Percentiles rank a stretch among this genome's conserved stretches.
phyloP scores from a whole-genome alignment of 306 rosid species.

The Vicia villosa region DNA sequence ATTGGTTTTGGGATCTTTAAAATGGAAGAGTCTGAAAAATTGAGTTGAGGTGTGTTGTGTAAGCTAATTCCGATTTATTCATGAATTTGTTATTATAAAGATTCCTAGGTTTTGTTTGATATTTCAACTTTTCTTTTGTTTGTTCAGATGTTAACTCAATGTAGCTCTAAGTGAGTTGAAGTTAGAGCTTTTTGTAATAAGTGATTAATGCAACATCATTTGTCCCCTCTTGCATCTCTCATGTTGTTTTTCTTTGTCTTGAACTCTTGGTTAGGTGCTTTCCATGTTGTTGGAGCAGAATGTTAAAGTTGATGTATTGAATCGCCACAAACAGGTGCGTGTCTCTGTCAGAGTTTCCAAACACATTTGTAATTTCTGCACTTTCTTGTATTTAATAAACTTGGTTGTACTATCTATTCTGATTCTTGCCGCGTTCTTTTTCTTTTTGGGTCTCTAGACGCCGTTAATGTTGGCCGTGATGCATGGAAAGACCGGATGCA shows the following conservation, averaged over 20 bases:
- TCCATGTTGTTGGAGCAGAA: conserved; percentile 62
- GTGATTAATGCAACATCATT: not conserved
- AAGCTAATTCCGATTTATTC: not conserved
- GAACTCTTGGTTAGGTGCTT: conserved; percentile 53
- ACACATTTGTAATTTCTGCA: not conserved
- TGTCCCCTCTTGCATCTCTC: not conserved
- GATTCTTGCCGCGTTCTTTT: not conserved
- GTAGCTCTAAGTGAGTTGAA: not conserved
- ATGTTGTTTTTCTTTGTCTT: conserved; percentile 21
- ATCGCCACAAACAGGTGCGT: conserved; percentile 74
- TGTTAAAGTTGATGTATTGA: conserved; percentile 62
- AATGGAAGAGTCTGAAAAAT: not conserved
- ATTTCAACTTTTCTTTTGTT: no score
- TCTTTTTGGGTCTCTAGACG: conserved; percentile 49
- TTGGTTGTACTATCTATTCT: not conserved
- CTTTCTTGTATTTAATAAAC: not conserved
- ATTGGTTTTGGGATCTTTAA: no score
- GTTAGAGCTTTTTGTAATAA: not conserved
- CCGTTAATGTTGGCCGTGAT: conserved; percentile 90
- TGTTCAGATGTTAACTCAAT: not conserved
- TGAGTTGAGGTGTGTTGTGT: conserved; percentile 3
- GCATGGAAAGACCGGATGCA: conserved; percentile 72
- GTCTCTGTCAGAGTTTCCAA: not conserved
- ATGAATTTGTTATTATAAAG: not conserved
- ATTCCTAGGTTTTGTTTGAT: not conserved